Evolutionary conservation across 1,284 basidiomycete genomes (phyloP).

Genomic region (Ustilago loliicola): DNA sequence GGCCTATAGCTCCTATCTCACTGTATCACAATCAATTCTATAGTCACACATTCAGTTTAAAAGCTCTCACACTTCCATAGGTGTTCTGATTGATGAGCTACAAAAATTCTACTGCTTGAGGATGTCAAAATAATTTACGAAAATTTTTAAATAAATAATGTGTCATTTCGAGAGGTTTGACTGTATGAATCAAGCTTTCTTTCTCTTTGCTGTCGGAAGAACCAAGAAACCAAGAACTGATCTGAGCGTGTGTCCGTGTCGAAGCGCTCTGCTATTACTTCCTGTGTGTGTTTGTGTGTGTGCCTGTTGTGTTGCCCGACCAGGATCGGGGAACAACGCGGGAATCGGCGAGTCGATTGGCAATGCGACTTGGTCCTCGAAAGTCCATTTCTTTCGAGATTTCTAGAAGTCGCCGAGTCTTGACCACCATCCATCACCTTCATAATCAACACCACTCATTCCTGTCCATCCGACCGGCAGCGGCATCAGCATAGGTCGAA

Average conservation of each 20-base stretch:
- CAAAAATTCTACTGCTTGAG: too few species aligned
- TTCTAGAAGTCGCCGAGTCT: constrained; percentile 4
- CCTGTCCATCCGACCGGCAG: neutral
- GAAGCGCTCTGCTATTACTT: too few species aligned
- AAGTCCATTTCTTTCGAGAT: too few species aligned
- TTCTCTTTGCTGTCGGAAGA: neutral
- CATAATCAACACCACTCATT: neutral
- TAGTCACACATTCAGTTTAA: too few species aligned
- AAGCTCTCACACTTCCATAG: too few species aligned
- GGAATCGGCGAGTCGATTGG: neutral
- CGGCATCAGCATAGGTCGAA: neutral
- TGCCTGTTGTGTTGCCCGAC: neutral
- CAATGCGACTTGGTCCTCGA: neutral
- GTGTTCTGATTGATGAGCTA: too few species aligned
- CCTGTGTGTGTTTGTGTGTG: neutral
- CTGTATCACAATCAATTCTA: too few species aligned
- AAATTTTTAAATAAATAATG: too few species aligned
- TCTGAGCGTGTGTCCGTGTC: constrained; percentile 4
- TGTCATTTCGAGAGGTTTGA: too few species aligned
- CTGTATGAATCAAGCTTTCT: constrained; percentile 1
- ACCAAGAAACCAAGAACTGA: neutral
- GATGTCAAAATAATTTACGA: too few species aligned
- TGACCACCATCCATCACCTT: constrained; percentile 4
- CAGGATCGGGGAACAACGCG: neutral
- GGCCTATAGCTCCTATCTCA: too few species aligned